Evolutionary conservation across 331 rosid species (phyloP), one percentile per base, ranked within the genome.

Genomic region (Phaseolus coccineus): DNA sequence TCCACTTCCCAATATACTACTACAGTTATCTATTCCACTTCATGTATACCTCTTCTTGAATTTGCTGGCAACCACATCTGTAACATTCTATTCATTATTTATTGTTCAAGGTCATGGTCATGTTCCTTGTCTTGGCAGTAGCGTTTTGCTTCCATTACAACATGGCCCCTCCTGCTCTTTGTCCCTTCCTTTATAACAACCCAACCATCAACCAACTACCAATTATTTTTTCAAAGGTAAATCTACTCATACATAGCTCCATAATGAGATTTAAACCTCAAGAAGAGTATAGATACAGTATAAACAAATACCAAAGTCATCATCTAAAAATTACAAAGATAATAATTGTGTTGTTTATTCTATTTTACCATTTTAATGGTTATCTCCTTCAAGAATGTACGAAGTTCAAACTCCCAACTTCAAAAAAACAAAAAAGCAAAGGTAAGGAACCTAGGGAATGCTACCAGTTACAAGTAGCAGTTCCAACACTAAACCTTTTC

Each of bases 51-150:
- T 24, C 46, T 66, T 6, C 67, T 77, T 77, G 66, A 77, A 77
- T 52, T 19, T 65, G 81, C 67, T 56, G 70, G 61, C 62, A 57
- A 57, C 70, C 76, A 44, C 71, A 69, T 55, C 9, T 68, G 81
- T 5, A 40, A 40, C 76, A 77, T 69, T 78, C 70, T 28, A 47
- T 31, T 69, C n/a, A 68, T 78, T 46, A 47, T 79, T 79, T 56
- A 69, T 42, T 56, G 46, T 30, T 69, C 53, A 37, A 30, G 30
- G 48, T 64, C 50, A 40, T 31, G 61, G 24, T 31, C 67, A 62
- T 28, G 19, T 30, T 55, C 48, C 69, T 68, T 69, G 71, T 35
- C 72, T 79, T 70, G 71, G 58, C 53, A 48, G 3, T 70, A 13
- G 71, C 28, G 63, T 69, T 46, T 57, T 57, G 58, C n/a, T 78